Evolutionary conservation across 139 green algal species (phyloP), one percentile per base, ranked within the genome.

Genomic region (Picochlorum sp.): DNA sequence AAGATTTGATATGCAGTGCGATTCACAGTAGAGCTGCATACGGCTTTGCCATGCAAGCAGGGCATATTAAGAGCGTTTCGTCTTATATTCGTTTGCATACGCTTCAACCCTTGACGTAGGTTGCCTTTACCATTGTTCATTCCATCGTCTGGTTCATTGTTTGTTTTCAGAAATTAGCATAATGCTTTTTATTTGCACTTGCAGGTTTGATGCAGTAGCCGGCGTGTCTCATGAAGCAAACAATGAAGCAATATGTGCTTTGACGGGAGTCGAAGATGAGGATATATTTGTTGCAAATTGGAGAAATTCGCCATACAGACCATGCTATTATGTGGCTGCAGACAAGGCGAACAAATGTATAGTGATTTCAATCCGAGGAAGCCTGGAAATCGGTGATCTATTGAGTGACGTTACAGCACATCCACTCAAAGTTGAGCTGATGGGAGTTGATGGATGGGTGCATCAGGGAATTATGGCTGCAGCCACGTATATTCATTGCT

Each of bases 141-240:
- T 49, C 39, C 39, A 49, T 49, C 39, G 39, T n/a, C n/a, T 49
- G 39, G 39, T 49, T 1, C 39, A 49, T 49, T 49, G 18, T 1
- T 49, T 18, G n/a, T n/a, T n/a, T n/a, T n/a, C n/a, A n/a, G n/a
- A n/a, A n/a, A n/a, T n/a, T n/a, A n/a, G n/a, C n/a, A n/a, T n/a
- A n/a, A n/a, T n/a, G 24, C 18, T 30, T 24, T 39, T n/a, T n/a
- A n/a, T n/a, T n/a, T n/a, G n/a, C n/a, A n/a, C n/a, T n/a, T n/a
- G n/a, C 8, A 71, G 50, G 31, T 82, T 84, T 63, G 57, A 81
- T 45, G 70, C 67, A 2, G 70, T 65, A 5, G 70, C 62, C 7
- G 76, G 76, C 0, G 76, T 68, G n/a, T 78, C 65, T 9, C 72
- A 33, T 13, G 73, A 77, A n/a, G 73, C 76, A 22, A 79, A 84